Evolutionary conservation across 805 yeast genomes (phyloP), one percentile per base, ranked within the genome.

Genomic region (Hyphopichia homilentoma): DNA sequence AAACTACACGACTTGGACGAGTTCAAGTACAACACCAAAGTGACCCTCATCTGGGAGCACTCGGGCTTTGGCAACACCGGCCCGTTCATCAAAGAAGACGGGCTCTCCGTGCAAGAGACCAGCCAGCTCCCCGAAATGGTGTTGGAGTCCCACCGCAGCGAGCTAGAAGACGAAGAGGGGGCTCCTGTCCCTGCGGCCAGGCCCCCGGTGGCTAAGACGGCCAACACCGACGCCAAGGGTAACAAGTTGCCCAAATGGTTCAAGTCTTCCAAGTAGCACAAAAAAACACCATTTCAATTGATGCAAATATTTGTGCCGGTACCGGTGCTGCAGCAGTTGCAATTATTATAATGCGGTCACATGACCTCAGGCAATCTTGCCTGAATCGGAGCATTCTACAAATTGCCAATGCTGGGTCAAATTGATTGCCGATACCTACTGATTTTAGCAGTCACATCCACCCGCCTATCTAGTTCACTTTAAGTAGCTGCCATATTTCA

Each of bases 41-140:
- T 59, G 6, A 39, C 54, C 7, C 45, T 66, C 21, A 56, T 66
- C n/a, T 65, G 68, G 67, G 69, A 61, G 33, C 32, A 48, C 8
- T 30, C 41, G 4, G 44, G 29, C 5, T 30, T 26, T 4, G 35
- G 33, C 9, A 19, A 28, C 9, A 13, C 25, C 7, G 65, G 63
- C 0, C 65, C 67, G 6, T 61, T 35, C 33, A 29, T 59, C 20
- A 51, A 52, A 16, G 31, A 45, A 8, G 21, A 29, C 12, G 30
- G 28, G 4, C 26, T 38, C 1, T 42, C 37, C 7, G 36, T 51
- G 18, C 60, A 50, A 32, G 46, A 45, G 11, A 48, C 54, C 16
- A 37, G 34, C 18, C 59, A 63, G 16, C 41, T 66, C 30, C 70
- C 71, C 3, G 67, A 61, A 25, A 48, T 62, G 15, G 38, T 50